Conservation (phyloP, 441 rosid genomes). For the Daphne laureola region DNA sequence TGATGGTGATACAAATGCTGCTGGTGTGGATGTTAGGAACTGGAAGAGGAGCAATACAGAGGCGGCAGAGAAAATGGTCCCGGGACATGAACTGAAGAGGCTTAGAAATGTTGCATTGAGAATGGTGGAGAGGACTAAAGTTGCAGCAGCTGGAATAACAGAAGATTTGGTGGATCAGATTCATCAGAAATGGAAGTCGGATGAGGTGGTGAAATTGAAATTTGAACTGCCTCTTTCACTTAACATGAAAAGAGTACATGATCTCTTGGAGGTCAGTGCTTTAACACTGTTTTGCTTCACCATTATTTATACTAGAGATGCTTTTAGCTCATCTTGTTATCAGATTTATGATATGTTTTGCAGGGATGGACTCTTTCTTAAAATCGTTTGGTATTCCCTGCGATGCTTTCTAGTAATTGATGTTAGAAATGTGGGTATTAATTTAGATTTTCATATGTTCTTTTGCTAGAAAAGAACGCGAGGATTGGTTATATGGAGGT, state of each 20-base stretch:
- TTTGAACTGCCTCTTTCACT: conserved; percentile 59
- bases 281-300: conserved; percentile 5
- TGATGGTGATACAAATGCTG: conserved; percentile 12
- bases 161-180: conserved; percentile 60
- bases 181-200: conserved; percentile 67
- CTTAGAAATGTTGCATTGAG: conserved; percentile 66
- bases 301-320: background rate
- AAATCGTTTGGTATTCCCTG: background rate
- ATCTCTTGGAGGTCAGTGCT: conserved; percentile 66
- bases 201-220: conserved; percentile 83
- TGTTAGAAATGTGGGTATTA: conserved; percentile 4
- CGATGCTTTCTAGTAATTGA: background rate
- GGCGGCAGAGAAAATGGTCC: conserved; percentile 52
- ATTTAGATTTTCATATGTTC: conserved; percentile 17
- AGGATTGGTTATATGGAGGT: conserved; percentile 90
- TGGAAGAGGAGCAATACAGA: conserved; percentile 41
- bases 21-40: conserved; percentile 21
- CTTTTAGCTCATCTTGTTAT: background rate
- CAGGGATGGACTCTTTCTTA: background rate
- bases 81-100: conserved; percentile 71
- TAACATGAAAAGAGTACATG: conserved; percentile 80
- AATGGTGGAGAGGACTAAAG: conserved; percentile 78
- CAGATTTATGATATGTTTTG: background rate
- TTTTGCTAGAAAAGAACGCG: conserved; percentile 65
- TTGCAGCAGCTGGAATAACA: conserved; percentile 68